Evolutionary conservation across 371 early-diverging fungal species (phyloP), one percentile per base, ranked within the genome.

Genomic region (Sporodiniella umbellata): DNA sequence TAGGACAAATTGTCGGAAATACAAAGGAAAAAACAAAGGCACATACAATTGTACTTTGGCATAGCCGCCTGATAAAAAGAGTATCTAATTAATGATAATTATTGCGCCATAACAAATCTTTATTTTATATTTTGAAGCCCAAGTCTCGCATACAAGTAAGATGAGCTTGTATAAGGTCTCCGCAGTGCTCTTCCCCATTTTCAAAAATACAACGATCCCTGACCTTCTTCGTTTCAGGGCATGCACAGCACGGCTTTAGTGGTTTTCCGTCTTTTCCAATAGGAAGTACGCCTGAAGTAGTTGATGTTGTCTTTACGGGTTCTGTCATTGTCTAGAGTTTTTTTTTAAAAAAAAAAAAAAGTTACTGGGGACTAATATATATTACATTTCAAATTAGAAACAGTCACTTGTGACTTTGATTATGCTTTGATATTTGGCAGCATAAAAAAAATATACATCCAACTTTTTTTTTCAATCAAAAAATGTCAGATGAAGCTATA

Each of bases 221-320:
- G 35, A 73, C 83, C 64, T 86, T 88, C 59, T 94, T 89, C 10
- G 98, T 96, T 53, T 96, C 98, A 15, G 93, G 94, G 65, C 98
- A 97, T 10, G 93, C 93, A 64, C 96, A 96, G 82, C 98, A 97
- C 19, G 98, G 96, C 78, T 95, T 96, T 63, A 85, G 68, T 35
- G 79, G 81, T 51, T 83, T 83, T 47, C 82, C 83, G 48, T 84
- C 83, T 42, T 64, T 56, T 23, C 73, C 77, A 33, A 73, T 62
- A 33, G 77, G 77, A 17, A 77, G 64, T 45, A 63, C 58, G 42
- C 76, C 72, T 24, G 76, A 75, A 37, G 63, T 61, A 5, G 72
- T 72, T 12, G 66, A 70, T 1, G 70, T 66, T n/a, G 72, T 70
- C 48, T 72, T 72, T 38, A 70, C 53, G 31, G 67, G 19, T 62